Conservation (phyloP, 2,329 filamentous ascomycete genomes). For the Mycocentrospora acerina region DNA sequence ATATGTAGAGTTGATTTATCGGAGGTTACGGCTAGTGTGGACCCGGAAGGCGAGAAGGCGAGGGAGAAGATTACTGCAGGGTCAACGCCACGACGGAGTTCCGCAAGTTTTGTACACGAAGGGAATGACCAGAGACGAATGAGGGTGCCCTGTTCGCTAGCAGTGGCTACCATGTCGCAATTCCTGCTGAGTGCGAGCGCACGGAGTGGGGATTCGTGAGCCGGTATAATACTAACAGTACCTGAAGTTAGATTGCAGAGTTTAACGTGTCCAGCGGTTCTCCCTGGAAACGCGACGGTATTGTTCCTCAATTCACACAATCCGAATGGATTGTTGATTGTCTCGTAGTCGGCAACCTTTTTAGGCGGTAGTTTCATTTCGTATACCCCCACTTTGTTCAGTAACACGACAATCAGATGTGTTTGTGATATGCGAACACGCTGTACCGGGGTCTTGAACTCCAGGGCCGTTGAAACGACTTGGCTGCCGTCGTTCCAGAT, state of each 20-base stretch:
- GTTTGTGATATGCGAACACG: slow-evolving; percentile 75
- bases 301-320: slow-evolving; percentile 75
- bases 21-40: slow-evolving; percentile 84
- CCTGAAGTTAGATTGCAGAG: slow-evolving; percentile 75
- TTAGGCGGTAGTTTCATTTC: slow-evolving; percentile 72
- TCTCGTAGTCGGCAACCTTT: slow-evolving; percentile 76
- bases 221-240: slow-evolving; percentile 90
- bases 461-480: slow-evolving; percentile 72
- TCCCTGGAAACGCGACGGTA: slow-evolving; percentile 81
- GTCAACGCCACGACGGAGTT: slow-evolving; percentile 87
- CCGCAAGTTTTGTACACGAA: slow-evolving; percentile 77
- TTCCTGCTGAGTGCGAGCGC: slow-evolving; percentile 79
- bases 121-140: slow-evolving; percentile 81
- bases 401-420: slow-evolving; percentile 76
- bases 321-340: slow-evolving; percentile 79
- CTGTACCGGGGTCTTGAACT: slow-evolving; percentile 77
- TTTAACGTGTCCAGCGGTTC: slow-evolving; percentile 84
- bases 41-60: slow-evolving; percentile 79
- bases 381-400: slow-evolving; percentile 81
- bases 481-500: slow-evolving; percentile 90
- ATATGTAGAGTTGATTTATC: slow-evolving; percentile 96
- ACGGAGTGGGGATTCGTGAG: slow-evolving; percentile 76
- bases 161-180: slow-evolving; percentile 80
- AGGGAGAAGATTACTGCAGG: slow-evolving; percentile 84
- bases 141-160: slow-evolving; percentile 89